These are phyloP conservation scores for Leishmania tarentolae DNA, from an alignment of 208 protist species.

Conservation along the genomic window DNA sequence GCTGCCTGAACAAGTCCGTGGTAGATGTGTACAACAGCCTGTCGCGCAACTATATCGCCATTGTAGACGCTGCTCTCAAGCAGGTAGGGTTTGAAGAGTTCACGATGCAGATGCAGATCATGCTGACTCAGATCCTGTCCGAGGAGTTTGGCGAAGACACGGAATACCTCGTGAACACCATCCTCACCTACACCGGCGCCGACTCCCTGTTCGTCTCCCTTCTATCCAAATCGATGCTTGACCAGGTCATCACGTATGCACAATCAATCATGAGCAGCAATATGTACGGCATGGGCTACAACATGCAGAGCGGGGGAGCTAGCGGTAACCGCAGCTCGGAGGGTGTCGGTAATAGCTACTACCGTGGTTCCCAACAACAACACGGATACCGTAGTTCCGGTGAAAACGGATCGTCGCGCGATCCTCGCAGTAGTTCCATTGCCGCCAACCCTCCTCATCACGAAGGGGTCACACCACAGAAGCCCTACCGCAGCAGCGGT, in stretches of 20 bases:
- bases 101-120: conserved; percentile 40
- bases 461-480: conserved; percentile 13
- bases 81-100: conserved; percentile 35
- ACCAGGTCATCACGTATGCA: conserved; percentile 42
- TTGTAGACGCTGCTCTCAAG: conserved; percentile 35
- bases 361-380: conserved; percentile 21
- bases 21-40: conserved; percentile 61
- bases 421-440: conserved; percentile 14
- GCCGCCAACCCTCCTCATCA: conserved; percentile 6
- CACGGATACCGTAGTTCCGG: conserved; percentile 17
- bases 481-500: conserved; percentile 30
- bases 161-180: conserved; percentile 37
- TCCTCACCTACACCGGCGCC: conserved; percentile 32
- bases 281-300: conserved; percentile 17
- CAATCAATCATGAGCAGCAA: conserved; percentile 38
- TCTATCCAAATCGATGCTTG: conserved; percentile 42
- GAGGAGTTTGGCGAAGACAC: conserved; percentile 39
- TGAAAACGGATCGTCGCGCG: conserved; percentile 14
- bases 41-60: conserved; percentile 22
- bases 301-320: conserved; percentile 11
- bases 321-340: conserved; percentile 9
- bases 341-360: conserved; percentile 16
- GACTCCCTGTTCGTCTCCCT: conserved; percentile 51
- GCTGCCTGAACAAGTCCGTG: conserved; percentile 44
- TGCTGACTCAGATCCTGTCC: conserved; percentile 41